Conservation (phyloP, 139 green algal species). For the Coccomyxa sp. region DNA sequence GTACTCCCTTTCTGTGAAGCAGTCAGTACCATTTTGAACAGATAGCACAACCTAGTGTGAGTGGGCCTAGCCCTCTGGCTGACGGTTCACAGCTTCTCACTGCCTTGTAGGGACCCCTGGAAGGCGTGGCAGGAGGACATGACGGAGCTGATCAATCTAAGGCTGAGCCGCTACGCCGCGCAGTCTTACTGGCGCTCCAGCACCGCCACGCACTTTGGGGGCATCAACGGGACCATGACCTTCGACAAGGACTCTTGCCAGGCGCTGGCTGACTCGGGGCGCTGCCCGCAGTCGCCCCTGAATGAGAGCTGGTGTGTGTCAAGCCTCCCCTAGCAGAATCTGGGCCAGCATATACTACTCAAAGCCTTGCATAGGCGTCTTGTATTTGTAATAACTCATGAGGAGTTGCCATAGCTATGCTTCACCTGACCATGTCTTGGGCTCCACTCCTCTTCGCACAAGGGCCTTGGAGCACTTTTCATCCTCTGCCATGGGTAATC, state of each 20-base stretch:
- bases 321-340: neutral
- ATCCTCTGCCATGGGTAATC: too few relatives aligned
- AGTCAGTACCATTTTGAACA: neutral
- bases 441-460: too few relatives aligned
- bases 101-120: neutral
- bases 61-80: too few relatives aligned
- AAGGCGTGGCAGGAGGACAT: neutral
- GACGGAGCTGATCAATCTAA: neutral
- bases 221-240: neutral
- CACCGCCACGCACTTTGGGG: neutral
- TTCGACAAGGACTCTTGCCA: neutral
- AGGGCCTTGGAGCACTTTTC: too few relatives aligned
- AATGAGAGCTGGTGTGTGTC: neutral
- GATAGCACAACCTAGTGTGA: neutral
- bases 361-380: too few relatives aligned
- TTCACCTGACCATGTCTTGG: too few relatives aligned
- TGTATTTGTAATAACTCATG: too few relatives aligned
- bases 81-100: too few relatives aligned
- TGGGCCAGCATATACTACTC: conserved; percentile 8
- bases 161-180: neutral
- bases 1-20: neutral
- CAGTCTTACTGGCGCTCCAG: neutral
- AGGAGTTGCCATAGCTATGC: too few relatives aligned
- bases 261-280: neutral
- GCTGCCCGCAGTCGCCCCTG: neutral